phyloP scores from a whole-genome alignment of 75 land plant species.

The Isoetes taiwanensis region DNA sequence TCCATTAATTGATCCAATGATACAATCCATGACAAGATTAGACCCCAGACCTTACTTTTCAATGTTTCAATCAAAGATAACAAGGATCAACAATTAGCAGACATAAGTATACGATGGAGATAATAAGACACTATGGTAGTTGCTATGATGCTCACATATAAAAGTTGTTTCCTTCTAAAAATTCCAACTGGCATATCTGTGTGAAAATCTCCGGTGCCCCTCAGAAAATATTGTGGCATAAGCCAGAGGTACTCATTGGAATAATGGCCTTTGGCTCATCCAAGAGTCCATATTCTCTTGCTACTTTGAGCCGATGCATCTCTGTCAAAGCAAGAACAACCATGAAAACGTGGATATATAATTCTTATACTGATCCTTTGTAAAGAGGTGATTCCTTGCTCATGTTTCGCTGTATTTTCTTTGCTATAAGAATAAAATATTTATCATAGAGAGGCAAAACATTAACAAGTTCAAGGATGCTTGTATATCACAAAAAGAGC shows the following conservation, averaged over 20 bases:
- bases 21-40: too few species aligned
- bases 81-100: too few species aligned
- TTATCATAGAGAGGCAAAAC: constrained; percentile 62
- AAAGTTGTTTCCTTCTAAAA: constrained; percentile 61
- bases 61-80: too few species aligned
- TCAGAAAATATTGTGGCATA: constrained; percentile 64
- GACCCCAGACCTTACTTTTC: too few species aligned
- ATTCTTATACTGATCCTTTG: constrained; percentile 59
- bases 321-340: constrained; percentile 54
- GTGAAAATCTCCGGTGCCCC: constrained; percentile 82
- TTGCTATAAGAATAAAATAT: constrained; percentile 31
- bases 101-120: too few species aligned
- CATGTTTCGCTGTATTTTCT: constrained; percentile 31
- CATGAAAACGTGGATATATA: constrained; percentile 60
- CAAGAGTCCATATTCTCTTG: constrained; percentile 27
- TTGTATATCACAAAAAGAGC: too few species aligned
- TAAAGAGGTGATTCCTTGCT: constrained; percentile 55
- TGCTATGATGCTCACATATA: constrained; percentile 73
- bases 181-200: constrained; percentile 77
- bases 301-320: constrained; percentile 38
- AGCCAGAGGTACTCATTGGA: constrained; percentile 68
- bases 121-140: too few species aligned
- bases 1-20: too few species aligned
- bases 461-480: constrained; percentile 53
- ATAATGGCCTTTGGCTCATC: constrained; percentile 17